These are phyloP conservation scores for Nakazawaea anatomiae DNA, from an alignment of 805 yeast genomes.

Conservation along the genomic window DNA sequence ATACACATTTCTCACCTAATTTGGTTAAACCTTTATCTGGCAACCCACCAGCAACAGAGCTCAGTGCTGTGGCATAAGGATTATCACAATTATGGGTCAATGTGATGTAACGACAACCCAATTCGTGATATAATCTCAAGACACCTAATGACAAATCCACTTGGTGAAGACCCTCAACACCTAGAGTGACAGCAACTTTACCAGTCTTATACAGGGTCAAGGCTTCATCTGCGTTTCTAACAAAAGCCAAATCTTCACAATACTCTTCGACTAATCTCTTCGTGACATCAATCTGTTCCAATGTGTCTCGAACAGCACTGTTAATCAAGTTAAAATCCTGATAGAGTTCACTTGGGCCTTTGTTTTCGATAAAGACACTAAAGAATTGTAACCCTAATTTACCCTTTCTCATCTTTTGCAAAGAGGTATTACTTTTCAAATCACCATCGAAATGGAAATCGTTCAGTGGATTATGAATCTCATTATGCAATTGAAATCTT, in stretches of 20 bases:
- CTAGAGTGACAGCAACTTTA: conserved; percentile 42
- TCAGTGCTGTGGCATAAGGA: conserved; percentile 52
- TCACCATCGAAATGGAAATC: conserved; percentile 34
- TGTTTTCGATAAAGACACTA: conserved; percentile 40
- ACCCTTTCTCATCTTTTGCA: conserved; percentile 35
- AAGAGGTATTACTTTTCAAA: conserved; percentile 39
- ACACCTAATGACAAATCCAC: conserved; percentile 43
- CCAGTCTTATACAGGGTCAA: conserved; percentile 23
- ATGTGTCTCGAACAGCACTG: conserved; percentile 42
- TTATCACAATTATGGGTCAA: conserved; percentile 52
- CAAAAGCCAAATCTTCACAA: conserved; percentile 33
- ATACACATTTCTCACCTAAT: conserved; percentile 33
- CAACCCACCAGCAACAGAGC: conserved; percentile 38
- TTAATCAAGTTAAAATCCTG: conserved; percentile 39
- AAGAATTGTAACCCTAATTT: conserved; percentile 45
- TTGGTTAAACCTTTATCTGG: conserved; percentile 38
- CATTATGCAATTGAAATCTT: conserved; percentile 39
- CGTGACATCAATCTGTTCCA: conserved; percentile 49
- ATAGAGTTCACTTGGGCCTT: conserved; percentile 30
- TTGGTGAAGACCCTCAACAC: conserved; percentile 52
- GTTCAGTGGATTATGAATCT: conserved; percentile 25
- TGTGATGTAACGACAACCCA: conserved; percentile 50
- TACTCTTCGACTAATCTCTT: conserved; percentile 37
- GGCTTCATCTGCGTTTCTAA: conserved; percentile 35
- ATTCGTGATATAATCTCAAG: conserved; percentile 39